Percentiles rank a stretch among this genome's conserved stretches.
Conservation (phyloP, 768 basidiomycete species). For the Boletus eberwhitei region DNA sequence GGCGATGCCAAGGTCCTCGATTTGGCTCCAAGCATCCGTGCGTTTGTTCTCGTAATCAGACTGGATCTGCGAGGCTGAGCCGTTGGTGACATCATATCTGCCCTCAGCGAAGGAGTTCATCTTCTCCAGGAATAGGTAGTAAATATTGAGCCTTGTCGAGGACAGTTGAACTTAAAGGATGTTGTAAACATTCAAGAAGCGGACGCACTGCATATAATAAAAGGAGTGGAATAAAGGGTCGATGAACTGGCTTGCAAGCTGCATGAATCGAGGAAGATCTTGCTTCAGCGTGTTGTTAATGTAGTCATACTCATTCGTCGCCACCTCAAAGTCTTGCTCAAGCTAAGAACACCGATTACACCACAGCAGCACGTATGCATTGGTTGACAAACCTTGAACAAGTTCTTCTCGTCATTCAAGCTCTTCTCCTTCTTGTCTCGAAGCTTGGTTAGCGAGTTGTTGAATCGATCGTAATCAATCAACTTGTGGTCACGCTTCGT, state of each 20-base stretch:
- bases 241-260: constrained; percentile 83
- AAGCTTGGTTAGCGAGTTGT: constrained; percentile 92
- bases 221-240: constrained; percentile 98
- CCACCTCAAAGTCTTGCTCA: constrained; percentile 94
- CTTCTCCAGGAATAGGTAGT: constrained; percentile 93
- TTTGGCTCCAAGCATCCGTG: constrained; percentile 74
- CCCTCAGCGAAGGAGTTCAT: constrained; percentile 80
- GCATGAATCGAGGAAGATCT: constrained; percentile 92
- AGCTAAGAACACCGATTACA: constrained; percentile 43
- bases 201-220: constrained; percentile 96
- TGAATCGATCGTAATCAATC: constrained; percentile 92
- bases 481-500: constrained; percentile 98
- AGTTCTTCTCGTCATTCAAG: constrained; percentile 91
- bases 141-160: constrained; percentile 74
- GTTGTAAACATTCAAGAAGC: not conserved
- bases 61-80: constrained; percentile 66
- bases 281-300: constrained; percentile 87
- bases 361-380: not conserved
- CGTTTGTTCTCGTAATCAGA: constrained; percentile 75
- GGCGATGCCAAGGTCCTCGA: constrained; percentile 78
- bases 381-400: constrained; percentile 73
- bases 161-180: not conserved
- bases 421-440: constrained; percentile 99
- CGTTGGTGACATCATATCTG: constrained; percentile 70
- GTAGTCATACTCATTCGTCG: constrained; percentile 90